Conservation (phyloP, 2,329 filamentous ascomycete species). For the Penicillium sp. region DNA sequence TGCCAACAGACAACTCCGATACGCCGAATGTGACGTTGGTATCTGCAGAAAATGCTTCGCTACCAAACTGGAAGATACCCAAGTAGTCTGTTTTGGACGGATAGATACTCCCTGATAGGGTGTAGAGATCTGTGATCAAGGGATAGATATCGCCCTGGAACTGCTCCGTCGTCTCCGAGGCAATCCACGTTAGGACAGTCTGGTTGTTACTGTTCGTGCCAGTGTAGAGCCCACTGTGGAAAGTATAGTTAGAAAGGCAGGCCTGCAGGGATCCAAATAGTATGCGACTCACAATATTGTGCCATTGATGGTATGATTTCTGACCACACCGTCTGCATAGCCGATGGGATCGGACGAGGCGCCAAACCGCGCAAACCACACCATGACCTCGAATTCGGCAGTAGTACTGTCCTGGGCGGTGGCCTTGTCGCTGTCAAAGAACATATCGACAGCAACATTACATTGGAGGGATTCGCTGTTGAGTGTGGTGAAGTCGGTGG, state of each 20-base stretch:
- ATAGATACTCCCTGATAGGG: slow-evolving; percentile 34
- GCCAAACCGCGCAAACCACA: slow-evolving; percentile 56
- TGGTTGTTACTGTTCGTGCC: slow-evolving; percentile 38
- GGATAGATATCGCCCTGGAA: slow-evolving; percentile 53
- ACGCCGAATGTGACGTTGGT: slow-evolving; percentile 54
- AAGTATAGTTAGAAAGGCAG: slow-evolving; percentile 1
- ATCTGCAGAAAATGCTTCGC: slow-evolving; percentile 50
- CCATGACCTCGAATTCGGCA: slow-evolving; percentile 56
- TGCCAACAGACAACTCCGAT: slow-evolving; percentile 31
- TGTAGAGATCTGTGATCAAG: slow-evolving; percentile 46
- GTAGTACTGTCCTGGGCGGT: slow-evolving; percentile 41
- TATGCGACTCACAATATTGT: slow-evolving; percentile 25
- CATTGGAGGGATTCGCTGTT: slow-evolving; percentile 45
- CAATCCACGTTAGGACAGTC: slow-evolving; percentile 55
- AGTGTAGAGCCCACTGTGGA: slow-evolving; percentile 15
- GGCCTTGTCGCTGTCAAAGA: slow-evolving; percentile 50
- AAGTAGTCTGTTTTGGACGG: slow-evolving; percentile 49
- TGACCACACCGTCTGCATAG: slow-evolving; percentile 33
- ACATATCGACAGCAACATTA: slow-evolving; percentile 63
- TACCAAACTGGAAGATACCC: slow-evolving; percentile 55
- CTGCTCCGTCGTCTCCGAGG: slow-evolving; percentile 34
- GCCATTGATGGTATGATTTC: slow-evolving; percentile 42
- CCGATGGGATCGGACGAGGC: slow-evolving; percentile 53
- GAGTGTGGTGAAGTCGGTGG: slow-evolving; percentile 39
- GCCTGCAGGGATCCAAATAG: background rate